Evolutionary conservation across 169 alveolate genomes (phyloP).

Genomic region (Cryptosporidium xiaoi): DNA sequence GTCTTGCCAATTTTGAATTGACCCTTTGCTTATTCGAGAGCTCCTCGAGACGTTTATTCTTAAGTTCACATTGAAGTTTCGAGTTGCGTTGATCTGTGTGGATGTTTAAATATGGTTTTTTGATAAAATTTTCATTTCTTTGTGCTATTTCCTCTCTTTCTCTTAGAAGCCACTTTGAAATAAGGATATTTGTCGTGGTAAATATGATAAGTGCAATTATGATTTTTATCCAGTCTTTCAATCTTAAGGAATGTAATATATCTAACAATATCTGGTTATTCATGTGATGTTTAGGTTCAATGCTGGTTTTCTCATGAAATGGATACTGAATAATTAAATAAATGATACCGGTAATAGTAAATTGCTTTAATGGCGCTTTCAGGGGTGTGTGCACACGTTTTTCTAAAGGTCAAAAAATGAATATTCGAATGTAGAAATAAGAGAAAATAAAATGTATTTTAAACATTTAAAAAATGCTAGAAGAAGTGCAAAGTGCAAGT

Average conservation of each 20-base stretch:
- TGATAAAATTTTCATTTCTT: no score
- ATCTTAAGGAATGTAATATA: conserved; percentile 2
- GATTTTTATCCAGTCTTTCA: conserved; percentile 27
- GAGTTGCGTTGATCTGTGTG: not conserved
- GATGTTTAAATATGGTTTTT: no score
- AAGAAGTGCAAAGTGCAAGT: conserved; percentile 1
- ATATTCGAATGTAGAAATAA: not conserved
- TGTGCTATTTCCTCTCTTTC: not conserved
- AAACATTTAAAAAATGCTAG: not conserved
- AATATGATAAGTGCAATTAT: no score
- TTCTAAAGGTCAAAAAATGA: not conserved
- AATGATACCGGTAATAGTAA: not conserved
- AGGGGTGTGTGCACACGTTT: conserved; percentile 54
- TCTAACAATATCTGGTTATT: not conserved
- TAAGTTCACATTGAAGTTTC: not conserved
- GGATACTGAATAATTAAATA: no score
- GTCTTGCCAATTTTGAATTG: conserved; percentile 57
- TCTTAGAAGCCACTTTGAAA: conserved; percentile 18
- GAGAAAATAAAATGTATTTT: conserved; percentile 24
- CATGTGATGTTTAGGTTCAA: not conserved
- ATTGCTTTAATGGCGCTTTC: conserved; percentile 42
- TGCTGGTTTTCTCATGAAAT: no score
- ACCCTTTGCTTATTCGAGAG: conserved; percentile 13
- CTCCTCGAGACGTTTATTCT: conserved; percentile 31
- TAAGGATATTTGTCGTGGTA: not conserved